phyloP scores from a whole-genome alignment of 148 eudicot genomes.

The Selenicereus undatus region DNA sequence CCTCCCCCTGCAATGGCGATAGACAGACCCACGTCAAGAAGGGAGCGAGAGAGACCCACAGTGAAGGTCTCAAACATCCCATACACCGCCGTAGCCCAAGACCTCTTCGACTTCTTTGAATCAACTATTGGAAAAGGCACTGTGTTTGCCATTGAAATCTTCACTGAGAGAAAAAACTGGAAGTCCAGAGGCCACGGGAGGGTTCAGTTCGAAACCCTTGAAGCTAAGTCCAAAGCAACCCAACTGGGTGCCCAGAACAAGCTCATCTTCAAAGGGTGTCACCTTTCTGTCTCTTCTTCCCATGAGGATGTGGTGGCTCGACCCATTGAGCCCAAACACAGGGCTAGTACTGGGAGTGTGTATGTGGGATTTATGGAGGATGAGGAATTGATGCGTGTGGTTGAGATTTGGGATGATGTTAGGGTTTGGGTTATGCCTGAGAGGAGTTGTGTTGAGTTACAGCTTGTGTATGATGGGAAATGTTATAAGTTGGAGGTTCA shows the following conservation, averaged over 20 bases:
- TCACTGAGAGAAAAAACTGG: constrained; percentile 73
- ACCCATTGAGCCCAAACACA: constrained; percentile 43
- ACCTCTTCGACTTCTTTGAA: constrained; percentile 54
- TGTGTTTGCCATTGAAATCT: constrained; percentile 69
- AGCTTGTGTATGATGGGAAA: constrained; percentile 35
- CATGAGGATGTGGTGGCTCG: constrained; percentile 59
- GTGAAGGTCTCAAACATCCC: constrained; percentile 70
- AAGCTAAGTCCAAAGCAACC: constrained; percentile 40
- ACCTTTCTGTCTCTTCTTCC: constrained; percentile 40
- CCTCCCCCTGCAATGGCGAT: constrained; percentile 34
- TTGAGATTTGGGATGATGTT: constrained; percentile 59
- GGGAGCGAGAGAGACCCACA: constrained; percentile 43
- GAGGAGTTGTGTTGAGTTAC: constrained; percentile 49
- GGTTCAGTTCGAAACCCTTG: constrained; percentile 76
- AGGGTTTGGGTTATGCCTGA: constrained; percentile 75
- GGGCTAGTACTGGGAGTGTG: constrained; percentile 48
- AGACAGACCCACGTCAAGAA: constrained; percentile 23
- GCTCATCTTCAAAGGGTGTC: constrained; percentile 51
- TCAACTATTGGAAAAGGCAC: constrained; percentile 40
- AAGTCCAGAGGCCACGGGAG: constrained; percentile 72
- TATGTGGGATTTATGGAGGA: constrained; percentile 53
- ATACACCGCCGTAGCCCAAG: constrained; percentile 48
- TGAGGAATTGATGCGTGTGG: constrained; percentile 45
- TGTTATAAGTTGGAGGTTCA: constrained; percentile 62
- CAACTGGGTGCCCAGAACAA: constrained; percentile 27